Evolutionary conservation across 208 protist species (phyloP), one percentile per base, ranked within the genome.

Genomic region (Lotmaria passim): DNA sequence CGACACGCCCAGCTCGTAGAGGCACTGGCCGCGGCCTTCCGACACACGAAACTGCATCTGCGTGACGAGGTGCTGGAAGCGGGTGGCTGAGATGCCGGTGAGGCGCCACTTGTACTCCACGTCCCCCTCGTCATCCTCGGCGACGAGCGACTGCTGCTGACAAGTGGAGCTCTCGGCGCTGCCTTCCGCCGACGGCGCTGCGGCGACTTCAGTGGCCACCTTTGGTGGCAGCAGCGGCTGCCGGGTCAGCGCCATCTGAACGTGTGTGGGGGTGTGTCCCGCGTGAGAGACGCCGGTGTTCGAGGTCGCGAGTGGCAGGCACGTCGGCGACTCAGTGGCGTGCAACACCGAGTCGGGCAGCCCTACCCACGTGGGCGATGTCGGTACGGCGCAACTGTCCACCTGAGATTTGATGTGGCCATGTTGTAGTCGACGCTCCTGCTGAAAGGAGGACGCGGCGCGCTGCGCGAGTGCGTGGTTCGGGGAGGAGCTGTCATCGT

Each of bases 81-180:
- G 83, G 12, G 78, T 66, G 14, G 72, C 59, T 1, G 93, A 90
- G 58, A 95, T 69, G 26, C 69, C 79, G 1, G 93, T 86, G 12
- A 98, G 86, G 28, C 97, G 93, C 89, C 93, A 97, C 79, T 99
- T 99, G 83, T 99, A 99, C 82, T 99, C 96, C 38, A 98, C 86
- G 79, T 97, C 91, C 24, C 97, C 97, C 61, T 97, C 90, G 38
- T 99, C 95, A 41, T 96, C 86, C 67, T 99, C 97, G 34, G 82
- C 81, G 17, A 43, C 57, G 12, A 98, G 84, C 11, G 64, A 64
- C 12, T 55, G 41, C 14, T 52, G 47, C 21, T 38, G 55, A 31
- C 14, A 56, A 62, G 19, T 58, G 7, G 41, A 7, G 62, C 19
- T 33, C 28, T 36, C 33, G 7, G 15, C 21, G 28, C 38, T 8